Evolutionary conservation across 2,329 filamentous ascomycete genomes (phyloP).

Genomic region (Fusarium heterosporum): DNA sequence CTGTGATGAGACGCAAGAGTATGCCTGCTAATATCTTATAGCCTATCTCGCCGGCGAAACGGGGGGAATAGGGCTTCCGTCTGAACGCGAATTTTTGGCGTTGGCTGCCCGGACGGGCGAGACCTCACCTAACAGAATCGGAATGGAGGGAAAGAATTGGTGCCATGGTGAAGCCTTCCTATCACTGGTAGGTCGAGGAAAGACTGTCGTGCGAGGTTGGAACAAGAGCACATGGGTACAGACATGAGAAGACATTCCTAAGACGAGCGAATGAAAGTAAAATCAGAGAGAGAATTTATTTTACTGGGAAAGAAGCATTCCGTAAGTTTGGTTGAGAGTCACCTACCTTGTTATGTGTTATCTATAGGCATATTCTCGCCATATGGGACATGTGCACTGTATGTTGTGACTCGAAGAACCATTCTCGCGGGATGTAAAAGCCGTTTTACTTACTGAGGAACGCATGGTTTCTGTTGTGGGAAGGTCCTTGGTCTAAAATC

Average conservation of each 20-base stretch:
- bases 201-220: not conserved
- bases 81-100: slow-evolving; percentile 49
- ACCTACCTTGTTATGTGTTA: too few species aligned
- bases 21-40: slow-evolving; percentile 29
- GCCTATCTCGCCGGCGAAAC: slow-evolving; percentile 57
- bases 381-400: not conserved
- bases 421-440: too few species aligned
- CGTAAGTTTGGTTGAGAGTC: not conserved
- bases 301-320: not conserved
- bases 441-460: too few species aligned
- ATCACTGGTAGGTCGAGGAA: slow-evolving; percentile 6
- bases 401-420: too few species aligned
- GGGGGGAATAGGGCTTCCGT: slow-evolving; percentile 57
- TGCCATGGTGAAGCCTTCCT: slow-evolving; percentile 10
- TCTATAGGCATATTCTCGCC: not conserved
- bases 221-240: not conserved
- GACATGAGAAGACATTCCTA: not conserved
- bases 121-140: slow-evolving; percentile 15
- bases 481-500: too few species aligned
- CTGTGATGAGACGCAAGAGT: not conserved
- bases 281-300: not conserved
- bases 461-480: too few species aligned
- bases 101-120: slow-evolving; percentile 46
- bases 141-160: slow-evolving; percentile 22
- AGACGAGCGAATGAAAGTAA: not conserved